These are phyloP conservation scores for Quercus berberidifolia DNA, from an alignment of 306 rosid species.

Conservation along the genomic window DNA sequence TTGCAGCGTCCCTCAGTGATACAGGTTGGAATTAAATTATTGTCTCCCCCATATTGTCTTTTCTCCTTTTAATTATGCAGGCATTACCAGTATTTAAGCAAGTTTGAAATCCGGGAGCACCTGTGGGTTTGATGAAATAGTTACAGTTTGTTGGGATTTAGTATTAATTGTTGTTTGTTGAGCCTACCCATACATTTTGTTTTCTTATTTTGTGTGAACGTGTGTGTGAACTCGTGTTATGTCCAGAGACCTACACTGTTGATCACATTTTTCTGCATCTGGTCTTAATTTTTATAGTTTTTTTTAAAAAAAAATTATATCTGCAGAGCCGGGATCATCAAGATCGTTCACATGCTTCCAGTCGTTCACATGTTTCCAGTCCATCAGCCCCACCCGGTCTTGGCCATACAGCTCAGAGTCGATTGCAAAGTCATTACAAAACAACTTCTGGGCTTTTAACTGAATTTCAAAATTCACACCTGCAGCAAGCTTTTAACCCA, in stretches of 20 bases:
- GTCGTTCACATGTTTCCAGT: background rate
- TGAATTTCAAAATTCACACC: slow-evolving; percentile 50
- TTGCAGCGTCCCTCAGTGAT: slow-evolving; percentile 32
- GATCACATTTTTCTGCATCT: background rate
- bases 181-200: background rate
- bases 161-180: background rate
- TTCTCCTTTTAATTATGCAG: background rate
- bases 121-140: background rate
- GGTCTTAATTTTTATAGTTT: background rate
- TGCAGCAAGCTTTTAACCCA: slow-evolving; percentile 52
- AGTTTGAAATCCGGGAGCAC: background rate
- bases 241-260: background rate
- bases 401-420: slow-evolving; percentile 27
- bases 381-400: too few relatives aligned
- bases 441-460: slow-evolving; percentile 4
- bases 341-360: slow-evolving; percentile 14
- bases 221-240: background rate
- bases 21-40: slow-evolving; percentile 45
- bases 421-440: slow-evolving; percentile 26
- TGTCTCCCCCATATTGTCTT: background rate
- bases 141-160: background rate
- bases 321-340: slow-evolving; percentile 45
- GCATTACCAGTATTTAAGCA: background rate
- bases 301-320: slow-evolving; percentile 13
- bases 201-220: background rate